Conservation (phyloP, 805 yeast genomes). For the Lachancea lanzarotensis region DNA sequence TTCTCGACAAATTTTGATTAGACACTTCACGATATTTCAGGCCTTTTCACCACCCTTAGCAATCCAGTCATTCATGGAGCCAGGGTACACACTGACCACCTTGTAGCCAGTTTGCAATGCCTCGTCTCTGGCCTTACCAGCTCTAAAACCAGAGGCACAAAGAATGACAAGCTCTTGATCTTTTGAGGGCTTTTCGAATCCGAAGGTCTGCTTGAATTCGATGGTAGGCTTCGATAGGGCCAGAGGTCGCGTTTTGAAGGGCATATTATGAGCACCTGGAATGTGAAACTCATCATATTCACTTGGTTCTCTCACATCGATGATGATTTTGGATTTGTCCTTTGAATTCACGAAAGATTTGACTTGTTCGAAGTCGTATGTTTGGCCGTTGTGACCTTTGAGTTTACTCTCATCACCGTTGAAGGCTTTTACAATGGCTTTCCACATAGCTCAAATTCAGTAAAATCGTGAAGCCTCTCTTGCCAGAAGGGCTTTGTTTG, state of each 20-base stretch:
- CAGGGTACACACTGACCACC: constrained; percentile 69
- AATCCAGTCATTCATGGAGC: constrained; percentile 81
- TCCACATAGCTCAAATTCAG: constrained; percentile 18
- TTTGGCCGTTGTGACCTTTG: constrained; percentile 41
- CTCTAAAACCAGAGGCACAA: constrained; percentile 83
- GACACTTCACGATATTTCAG: background rate
- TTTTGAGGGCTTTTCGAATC: constrained; percentile 62
- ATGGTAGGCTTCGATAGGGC: constrained; percentile 66
- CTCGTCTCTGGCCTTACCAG: constrained; percentile 72
- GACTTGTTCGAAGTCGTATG: constrained; percentile 41
- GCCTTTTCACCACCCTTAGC: constrained; percentile 4
- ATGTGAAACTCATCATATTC: constrained; percentile 65
- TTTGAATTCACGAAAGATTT: constrained; percentile 38
- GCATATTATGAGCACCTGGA: constrained; percentile 78
- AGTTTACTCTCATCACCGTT: constrained; percentile 17
- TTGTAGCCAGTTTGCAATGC: constrained; percentile 78
- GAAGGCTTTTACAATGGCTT: constrained; percentile 23
- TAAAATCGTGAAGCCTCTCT: no score
- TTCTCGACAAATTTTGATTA: no score
- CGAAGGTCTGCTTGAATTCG: constrained; percentile 67
- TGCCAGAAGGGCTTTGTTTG: no score
- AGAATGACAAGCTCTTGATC: constrained; percentile 67
- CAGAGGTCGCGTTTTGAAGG: constrained; percentile 78
- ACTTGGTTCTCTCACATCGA: constrained; percentile 84
- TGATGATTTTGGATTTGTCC: constrained; percentile 44